A percentile compares a stretch with the other conserved stretches of the same genome.
Conservation (phyloP, 768 basidiomycete species). For the Podaxis mareebaensis region DNA sequence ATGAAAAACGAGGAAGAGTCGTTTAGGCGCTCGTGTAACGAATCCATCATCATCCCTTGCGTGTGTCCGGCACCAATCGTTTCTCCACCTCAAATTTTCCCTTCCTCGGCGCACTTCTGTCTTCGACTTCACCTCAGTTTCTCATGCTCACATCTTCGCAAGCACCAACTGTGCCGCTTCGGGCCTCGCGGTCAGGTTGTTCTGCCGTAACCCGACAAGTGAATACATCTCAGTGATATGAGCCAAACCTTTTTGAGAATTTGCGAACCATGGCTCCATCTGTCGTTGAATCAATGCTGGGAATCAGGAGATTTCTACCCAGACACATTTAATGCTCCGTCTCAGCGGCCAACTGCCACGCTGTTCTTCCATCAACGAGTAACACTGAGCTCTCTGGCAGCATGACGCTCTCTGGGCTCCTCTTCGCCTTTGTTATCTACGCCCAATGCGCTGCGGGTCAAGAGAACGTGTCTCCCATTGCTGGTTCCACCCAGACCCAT, state of each 20-base stretch:
- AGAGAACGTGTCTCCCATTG: slow-evolving; percentile 36
- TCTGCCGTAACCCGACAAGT: not conserved
- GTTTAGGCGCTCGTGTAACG: not conserved
- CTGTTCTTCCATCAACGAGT: not conserved
- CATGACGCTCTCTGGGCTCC: not conserved
- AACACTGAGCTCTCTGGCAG: not conserved
- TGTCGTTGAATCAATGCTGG: no score
- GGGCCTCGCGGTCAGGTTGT: not conserved
- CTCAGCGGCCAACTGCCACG: not conserved
- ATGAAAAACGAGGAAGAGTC: not conserved
- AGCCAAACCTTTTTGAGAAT: not conserved
- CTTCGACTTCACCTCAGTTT: not conserved
- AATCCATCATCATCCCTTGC: not conserved
- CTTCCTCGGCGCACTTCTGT: not conserved
- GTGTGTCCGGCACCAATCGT: not conserved
- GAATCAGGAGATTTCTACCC: no score
- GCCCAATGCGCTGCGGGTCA: slow-evolving; percentile 14
- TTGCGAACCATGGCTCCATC: not conserved
- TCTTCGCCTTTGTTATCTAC: not conserved
- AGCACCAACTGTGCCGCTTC: not conserved
- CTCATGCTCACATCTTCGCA: not conserved
- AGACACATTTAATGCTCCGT: not conserved
- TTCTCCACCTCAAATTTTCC: not conserved
- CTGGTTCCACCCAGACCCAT: slow-evolving; percentile 42
- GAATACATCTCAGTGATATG: not conserved